Conservation (phyloP, 1,139 yeast species). For the Casaregolazyma lundiana region DNA sequence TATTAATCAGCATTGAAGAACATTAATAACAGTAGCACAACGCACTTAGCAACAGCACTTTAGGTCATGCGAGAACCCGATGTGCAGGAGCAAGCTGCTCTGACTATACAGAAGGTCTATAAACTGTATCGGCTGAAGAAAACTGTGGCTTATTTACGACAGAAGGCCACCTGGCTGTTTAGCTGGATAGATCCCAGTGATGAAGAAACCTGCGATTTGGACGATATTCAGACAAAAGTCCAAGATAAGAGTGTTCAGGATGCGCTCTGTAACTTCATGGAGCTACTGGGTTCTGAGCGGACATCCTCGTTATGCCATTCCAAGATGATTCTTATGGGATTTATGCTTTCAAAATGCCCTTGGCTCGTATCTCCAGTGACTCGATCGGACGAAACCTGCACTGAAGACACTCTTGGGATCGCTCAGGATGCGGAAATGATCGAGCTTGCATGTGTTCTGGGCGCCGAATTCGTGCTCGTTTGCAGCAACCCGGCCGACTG, state of each 20-base stretch:
- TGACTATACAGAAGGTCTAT: conserved; percentile 4
- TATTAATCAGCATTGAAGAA: neutral
- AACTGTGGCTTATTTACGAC: conserved; percentile 2
- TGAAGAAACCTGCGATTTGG: conserved; percentile 9
- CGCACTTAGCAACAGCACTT: neutral
- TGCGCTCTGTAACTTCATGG: conserved; percentile 17
- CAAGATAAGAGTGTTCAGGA: conserved; percentile 6
- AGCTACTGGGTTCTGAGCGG: conserved; percentile 20
- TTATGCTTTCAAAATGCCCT: conserved; percentile 18
- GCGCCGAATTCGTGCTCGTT: conserved; percentile 20
- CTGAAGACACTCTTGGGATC: neutral
- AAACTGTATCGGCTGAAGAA: conserved; percentile 7
- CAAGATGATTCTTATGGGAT: conserved; percentile 25
- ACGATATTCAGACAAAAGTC: conserved; percentile 9
- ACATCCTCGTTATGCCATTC: conserved; percentile 24
- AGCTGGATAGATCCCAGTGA: conserved; percentile 11
- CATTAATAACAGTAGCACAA: no score
- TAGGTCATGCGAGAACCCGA: conserved; percentile 3
- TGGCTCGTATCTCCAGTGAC: conserved; percentile 13
- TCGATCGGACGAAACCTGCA: neutral
- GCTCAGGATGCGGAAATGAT: conserved; percentile 4
- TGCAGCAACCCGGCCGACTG: conserved; percentile 20
- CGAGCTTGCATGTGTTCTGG: conserved; percentile 14
- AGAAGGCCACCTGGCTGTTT: conserved; percentile 7
- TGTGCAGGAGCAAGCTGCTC: conserved; percentile 4